Base-by-base conservation (phyloP, 208 protist species). In the Naegleria fowleri region DNA sequence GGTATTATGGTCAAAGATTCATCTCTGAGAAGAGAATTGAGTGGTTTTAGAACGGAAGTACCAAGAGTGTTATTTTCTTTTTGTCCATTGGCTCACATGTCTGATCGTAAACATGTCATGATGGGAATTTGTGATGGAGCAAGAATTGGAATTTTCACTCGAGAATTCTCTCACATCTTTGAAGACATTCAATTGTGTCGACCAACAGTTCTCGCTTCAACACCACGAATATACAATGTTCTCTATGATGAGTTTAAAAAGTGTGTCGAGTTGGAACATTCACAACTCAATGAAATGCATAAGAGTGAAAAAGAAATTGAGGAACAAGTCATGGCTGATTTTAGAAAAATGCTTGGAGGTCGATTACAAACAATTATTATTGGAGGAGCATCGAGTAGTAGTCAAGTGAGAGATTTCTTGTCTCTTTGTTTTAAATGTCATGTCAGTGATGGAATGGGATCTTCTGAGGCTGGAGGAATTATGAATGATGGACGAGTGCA, bases 191-290 rank as follows among this genome's bases (percentile, higher is more conserved):
- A 90, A 90, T 76, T 25, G 19, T 48, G 59, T 5, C 33, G 29
- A 43, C 86, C 86, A 41, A 76, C 51, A n/a, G n/a, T 76, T 9
- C 4, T 90, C 43, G 51, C n/a, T 0, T 76, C 51, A 22, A 76
- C 86, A 58, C 86, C 86, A 43, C 5, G 86, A 11, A n/a, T 90
- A n/a, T 90, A 41, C 7, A 79, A 79, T n/a, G 39, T 88, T 11
- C 85, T 88, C 1, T 88, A 58, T 58, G 43, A 58, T 58, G 85
- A 88, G 36, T 88, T 36, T 58, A 29, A 88, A 58, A 88, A 88
- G 55, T 19, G 4, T 15, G 33, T 38, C n/a, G n/a, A 29, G n/a
- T 79, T 79, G 67, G 67, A 79, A 79, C 29, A 0, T 0, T 36
- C 67, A 33, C 0, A 79, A 36, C 16, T 38, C 5, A n/a, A 36